phyloP scores from a whole-genome alignment of 345 rosid species.

The Carallia brachiata region DNA sequence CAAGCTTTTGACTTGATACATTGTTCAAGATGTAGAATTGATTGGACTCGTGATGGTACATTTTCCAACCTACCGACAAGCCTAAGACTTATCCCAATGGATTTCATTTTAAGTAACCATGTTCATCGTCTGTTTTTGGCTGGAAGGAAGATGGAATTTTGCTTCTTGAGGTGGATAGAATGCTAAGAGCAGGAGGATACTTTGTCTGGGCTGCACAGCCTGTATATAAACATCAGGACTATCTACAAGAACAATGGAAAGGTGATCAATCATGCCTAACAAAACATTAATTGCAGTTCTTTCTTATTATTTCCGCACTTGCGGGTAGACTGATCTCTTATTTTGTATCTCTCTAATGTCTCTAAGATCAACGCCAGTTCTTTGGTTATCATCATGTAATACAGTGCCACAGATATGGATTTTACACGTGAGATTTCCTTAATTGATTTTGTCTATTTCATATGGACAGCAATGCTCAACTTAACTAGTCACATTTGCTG shows the following conservation, averaged over 20 bases:
- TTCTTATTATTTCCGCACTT: neutral
- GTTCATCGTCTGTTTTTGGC: conserved; percentile 14
- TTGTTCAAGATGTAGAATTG: conserved; percentile 62
- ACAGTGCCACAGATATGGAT: conserved; percentile 1
- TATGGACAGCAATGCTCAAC: conserved; percentile 50
- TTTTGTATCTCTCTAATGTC: neutral
- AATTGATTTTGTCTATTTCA: conserved; percentile 1
- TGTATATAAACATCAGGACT: conserved; percentile 49
- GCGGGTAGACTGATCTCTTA: neutral
- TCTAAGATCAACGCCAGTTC: neutral
- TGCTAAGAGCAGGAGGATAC: conserved; percentile 70
- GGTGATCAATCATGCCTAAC: conserved; percentile 28
- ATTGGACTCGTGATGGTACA: conserved; percentile 57
- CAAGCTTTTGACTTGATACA: conserved; percentile 67
- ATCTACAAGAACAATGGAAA: conserved; percentile 52
- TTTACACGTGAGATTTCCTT: conserved; percentile 5
- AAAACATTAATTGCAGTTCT: neutral
- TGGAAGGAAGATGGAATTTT: conserved; percentile 49
- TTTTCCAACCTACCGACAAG: neutral
- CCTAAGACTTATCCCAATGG: neutral
- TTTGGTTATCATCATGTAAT: neutral
- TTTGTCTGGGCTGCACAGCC: conserved; percentile 67
- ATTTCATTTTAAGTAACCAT: neutral
- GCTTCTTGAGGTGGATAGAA: conserved; percentile 63
- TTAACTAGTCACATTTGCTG: conserved; percentile 55